These are phyloP conservation scores for Cladorrhinum samala DNA, from an alignment of 495 filamentous ascomycete species.

Conservation along the genomic window DNA sequence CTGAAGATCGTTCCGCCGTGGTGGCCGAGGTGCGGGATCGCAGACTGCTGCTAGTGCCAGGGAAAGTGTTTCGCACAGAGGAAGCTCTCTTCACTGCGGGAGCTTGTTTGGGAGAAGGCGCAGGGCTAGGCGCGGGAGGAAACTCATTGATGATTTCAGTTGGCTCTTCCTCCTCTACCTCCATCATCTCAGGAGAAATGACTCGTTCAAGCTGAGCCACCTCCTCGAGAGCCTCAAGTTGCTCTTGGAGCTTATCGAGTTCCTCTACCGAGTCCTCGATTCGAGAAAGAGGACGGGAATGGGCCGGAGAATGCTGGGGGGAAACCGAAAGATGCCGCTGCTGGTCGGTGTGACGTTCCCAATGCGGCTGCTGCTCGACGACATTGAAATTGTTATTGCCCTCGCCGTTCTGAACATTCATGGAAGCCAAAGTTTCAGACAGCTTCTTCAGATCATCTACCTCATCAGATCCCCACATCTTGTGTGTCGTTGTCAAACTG, in stretches of 20 bases:
- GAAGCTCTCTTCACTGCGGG: background rate
- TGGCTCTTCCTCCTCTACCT: too few species aligned
- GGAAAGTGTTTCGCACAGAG: background rate
- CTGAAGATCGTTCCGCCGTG: too few species aligned
- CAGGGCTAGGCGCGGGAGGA: background rate
- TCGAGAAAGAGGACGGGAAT: conserved; percentile 41
- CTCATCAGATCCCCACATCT: background rate
- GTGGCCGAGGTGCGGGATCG: conserved; percentile 22
- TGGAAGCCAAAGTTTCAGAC: background rate
- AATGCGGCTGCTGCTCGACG: too few species aligned
- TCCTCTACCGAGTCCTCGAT: conserved; percentile 65
- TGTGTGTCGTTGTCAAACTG: background rate
- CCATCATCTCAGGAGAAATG: conserved; percentile 29
- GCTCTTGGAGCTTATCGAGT: conserved; percentile 63
- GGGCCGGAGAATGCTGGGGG: conserved; percentile 22
- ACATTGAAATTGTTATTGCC: background rate
- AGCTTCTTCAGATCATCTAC: background rate
- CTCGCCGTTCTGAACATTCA: background rate
- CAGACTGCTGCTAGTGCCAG: background rate
- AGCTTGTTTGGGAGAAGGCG: background rate
- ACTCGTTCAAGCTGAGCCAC: conserved; percentile 36
- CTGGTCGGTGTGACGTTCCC: background rate
- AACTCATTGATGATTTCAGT: background rate
- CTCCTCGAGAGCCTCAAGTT: conserved; percentile 48
- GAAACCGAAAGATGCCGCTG: background rate